Conservation (phyloP, 1,284 basidiomycete species). For the Vanrija humicola region DNA sequence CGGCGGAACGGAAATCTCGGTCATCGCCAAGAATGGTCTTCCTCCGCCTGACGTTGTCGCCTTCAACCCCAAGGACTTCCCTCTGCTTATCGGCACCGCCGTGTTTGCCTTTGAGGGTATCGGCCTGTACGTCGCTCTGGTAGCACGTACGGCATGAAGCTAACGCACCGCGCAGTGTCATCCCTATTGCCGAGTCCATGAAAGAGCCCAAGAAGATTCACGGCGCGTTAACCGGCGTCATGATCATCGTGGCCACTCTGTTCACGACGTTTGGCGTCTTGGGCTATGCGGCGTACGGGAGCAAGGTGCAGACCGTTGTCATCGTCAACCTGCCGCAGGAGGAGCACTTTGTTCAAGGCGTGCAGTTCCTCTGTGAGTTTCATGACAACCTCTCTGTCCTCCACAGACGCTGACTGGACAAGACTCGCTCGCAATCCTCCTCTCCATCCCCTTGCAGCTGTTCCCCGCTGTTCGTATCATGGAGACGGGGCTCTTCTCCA, state of each 20-base stretch:
- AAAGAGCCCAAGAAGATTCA: conserved; percentile 89
- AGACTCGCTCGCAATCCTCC: conserved; percentile 80
- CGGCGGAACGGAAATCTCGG: conserved; percentile 69
- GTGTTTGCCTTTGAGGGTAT: conserved; percentile 99
- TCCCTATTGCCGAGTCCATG: conserved; percentile 98
- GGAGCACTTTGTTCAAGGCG: conserved; percentile 83
- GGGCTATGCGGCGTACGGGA: conserved; percentile 84
- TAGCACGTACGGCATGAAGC: background rate
- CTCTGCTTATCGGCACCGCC: conserved; percentile 90
- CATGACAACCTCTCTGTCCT: background rate
- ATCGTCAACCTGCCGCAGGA: conserved; percentile 87
- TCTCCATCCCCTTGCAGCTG: conserved; percentile 90
- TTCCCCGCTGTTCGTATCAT: conserved; percentile 97
- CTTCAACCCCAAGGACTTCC: conserved; percentile 87
- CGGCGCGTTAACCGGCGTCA: conserved; percentile 78
- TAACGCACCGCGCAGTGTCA: conserved; percentile 54
- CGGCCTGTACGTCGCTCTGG: conserved; percentile 63
- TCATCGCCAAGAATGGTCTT: conserved; percentile 64
- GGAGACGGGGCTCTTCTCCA: conserved; percentile 89
- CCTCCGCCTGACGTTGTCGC: conserved; percentile 66
- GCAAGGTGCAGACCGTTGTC: conserved; percentile 85
- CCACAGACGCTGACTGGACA: conserved; percentile 9
- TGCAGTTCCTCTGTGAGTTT: conserved; percentile 66
- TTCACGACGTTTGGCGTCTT: conserved; percentile 88
- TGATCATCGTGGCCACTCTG: conserved; percentile 65